Conservation (phyloP, 805 yeast genomes). For the Wickerhamomyces ciferrii region DNA sequence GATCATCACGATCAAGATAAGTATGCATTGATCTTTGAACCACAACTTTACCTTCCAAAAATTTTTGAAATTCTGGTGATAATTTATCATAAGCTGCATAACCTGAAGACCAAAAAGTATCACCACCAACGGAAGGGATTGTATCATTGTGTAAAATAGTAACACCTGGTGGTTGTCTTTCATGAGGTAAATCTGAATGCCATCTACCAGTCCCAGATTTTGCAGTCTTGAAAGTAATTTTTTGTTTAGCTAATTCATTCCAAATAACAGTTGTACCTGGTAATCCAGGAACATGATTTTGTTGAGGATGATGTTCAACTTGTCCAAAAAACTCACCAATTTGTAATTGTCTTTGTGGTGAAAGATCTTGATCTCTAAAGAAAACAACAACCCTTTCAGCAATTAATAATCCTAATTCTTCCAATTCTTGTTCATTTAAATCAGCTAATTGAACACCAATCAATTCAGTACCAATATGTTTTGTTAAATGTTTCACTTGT, state of each 20-base stretch:
- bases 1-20: conserved; percentile 34
- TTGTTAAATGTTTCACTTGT: conserved; percentile 34
- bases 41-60: conserved; percentile 48
- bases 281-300: conserved; percentile 21
- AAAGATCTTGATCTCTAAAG: conserved; percentile 40
- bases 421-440: conserved; percentile 34
- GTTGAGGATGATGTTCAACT: conserved; percentile 34
- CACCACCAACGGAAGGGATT: conserved; percentile 45
- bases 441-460: conserved; percentile 37
- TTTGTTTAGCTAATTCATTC: conserved; percentile 23
- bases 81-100: conserved; percentile 51
- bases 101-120: conserved; percentile 50
- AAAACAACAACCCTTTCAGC: conserved; percentile 44
- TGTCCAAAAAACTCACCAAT: conserved; percentile 41
- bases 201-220: conserved; percentile 26
- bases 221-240: conserved; percentile 3
- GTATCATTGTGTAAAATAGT: conserved; percentile 46
- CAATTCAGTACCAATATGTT: conserved; percentile 41
- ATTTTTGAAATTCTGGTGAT: conserved; percentile 42
- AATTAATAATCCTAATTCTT: conserved; percentile 39
- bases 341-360: conserved; percentile 35
- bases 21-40: conserved; percentile 33
- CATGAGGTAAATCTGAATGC: conserved; percentile 52
- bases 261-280: conserved; percentile 32
- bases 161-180: conserved; percentile 47